These are phyloP conservation scores for Chrysosporium keratinophilum DNA, from an alignment of 2,329 filamentous ascomycete genomes.

Conservation along the genomic window DNA sequence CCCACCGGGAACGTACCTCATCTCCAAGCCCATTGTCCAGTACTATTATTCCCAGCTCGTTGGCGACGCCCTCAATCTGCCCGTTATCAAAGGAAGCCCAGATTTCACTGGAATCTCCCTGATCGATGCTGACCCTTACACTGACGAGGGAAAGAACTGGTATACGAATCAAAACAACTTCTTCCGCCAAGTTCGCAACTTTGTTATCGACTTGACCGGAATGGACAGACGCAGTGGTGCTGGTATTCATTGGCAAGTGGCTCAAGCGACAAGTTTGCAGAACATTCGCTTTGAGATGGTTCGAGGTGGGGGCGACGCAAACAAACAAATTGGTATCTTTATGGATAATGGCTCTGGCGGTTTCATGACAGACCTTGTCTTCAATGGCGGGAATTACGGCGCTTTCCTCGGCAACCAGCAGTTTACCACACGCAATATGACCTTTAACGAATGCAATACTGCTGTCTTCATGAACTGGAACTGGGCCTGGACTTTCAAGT, in stretches of 20 bases:
- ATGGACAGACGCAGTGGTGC: conserved; percentile 44
- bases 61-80: conserved; percentile 62
- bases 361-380: conserved; percentile 71
- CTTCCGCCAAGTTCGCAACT: conserved; percentile 72
- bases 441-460: conserved; percentile 71
- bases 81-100: conserved; percentile 62
- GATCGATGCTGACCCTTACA: conserved; percentile 81
- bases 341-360: conserved; percentile 79
- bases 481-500: conserved; percentile 77
- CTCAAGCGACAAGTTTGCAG: conserved; percentile 70
- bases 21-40: conserved; percentile 68
- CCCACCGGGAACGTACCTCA: conserved; percentile 73
- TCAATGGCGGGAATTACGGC: conserved; percentile 71
- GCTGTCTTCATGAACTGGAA: conserved; percentile 88
- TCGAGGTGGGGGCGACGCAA: conserved; percentile 51
- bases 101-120: conserved; percentile 76
- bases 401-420: conserved; percentile 78
- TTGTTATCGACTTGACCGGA: conserved; percentile 69
- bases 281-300: conserved; percentile 75
- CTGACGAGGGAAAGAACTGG: conserved; percentile 57
- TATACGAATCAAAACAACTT: conserved; percentile 76
- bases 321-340: conserved; percentile 66
- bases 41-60: conserved; percentile 89
- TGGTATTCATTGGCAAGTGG: conserved; percentile 76
- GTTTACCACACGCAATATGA: conserved; percentile 73